Percentiles rank a stretch among this genome's conserved stretches.
phyloP scores from a whole-genome alignment of 1,139 yeast genomes.

The Yamadazyma trypodendri region DNA sequence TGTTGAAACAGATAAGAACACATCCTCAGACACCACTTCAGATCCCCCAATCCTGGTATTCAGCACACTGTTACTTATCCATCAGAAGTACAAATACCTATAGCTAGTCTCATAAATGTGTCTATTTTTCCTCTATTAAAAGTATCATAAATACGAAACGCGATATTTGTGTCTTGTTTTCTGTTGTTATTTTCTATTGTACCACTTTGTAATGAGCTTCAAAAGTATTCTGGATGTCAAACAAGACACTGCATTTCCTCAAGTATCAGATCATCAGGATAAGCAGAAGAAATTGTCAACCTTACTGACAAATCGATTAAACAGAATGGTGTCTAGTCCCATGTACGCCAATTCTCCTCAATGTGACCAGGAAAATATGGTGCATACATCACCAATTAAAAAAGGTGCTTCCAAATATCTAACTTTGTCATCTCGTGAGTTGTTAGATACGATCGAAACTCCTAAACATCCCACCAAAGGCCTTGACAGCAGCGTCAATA shows the following conservation, averaged over 20 bases:
- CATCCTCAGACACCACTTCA: too few species aligned
- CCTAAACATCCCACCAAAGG: conserved; percentile 5
- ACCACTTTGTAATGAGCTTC: not conserved
- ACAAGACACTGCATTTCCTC: not conserved
- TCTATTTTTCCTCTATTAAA: too few species aligned
- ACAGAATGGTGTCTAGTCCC: conserved; percentile 6
- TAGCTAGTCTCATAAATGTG: too few species aligned
- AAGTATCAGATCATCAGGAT: not conserved
- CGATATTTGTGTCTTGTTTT: not conserved
- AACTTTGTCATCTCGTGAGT: conserved; percentile 4
- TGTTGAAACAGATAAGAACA: too few species aligned
- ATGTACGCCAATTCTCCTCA: conserved; percentile 1
- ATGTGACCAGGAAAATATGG: conserved; percentile 8
- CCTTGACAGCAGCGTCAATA: conserved; percentile 8
- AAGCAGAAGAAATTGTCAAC: conserved; percentile 1
- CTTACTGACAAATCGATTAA: conserved; percentile 1
- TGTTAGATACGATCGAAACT: conserved; percentile 5
- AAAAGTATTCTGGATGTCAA: conserved; percentile 1
- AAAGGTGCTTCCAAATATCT: conserved; percentile 2
- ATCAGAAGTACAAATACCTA: too few species aligned
- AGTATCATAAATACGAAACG: not conserved
- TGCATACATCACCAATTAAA: conserved; percentile 10
- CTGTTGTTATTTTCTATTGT: conserved; percentile 1
- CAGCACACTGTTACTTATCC: too few species aligned
- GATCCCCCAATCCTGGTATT: too few species aligned